Percentiles rank a stretch among this genome's conserved stretches.
These are phyloP conservation scores for Chamaenerion angustifolium DNA, from an alignment of 345 rosid genomes.

Conservation along the genomic window DNA sequence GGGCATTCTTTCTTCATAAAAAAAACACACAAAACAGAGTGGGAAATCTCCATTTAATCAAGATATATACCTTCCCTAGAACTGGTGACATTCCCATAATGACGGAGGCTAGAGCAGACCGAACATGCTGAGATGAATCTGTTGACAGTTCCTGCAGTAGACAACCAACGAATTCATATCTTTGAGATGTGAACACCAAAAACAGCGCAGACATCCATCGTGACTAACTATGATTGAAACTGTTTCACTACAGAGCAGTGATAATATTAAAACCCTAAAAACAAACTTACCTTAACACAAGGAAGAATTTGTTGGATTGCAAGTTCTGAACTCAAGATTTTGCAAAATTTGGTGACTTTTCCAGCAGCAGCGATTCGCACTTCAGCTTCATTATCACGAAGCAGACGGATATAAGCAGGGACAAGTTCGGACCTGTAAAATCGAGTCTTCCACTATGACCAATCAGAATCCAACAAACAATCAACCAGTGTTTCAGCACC, in stretches of 20 bases:
- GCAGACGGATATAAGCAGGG: slow-evolving; percentile 87
- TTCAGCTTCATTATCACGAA: slow-evolving; percentile 97
- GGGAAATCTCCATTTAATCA: no score
- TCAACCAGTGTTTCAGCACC: no score
- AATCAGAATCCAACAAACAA: not conserved
- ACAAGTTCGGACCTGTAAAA: slow-evolving; percentile 61
- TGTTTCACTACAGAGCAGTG: not conserved
- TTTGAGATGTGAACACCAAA: no score
- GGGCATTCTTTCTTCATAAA: no score
- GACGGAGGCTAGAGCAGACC: slow-evolving; percentile 94
- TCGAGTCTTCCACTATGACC: not conserved
- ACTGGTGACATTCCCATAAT: slow-evolving; percentile 99
- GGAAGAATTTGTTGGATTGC: slow-evolving; percentile 77
- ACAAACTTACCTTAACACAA: slow-evolving; percentile 56
- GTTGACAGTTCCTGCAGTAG: slow-evolving; percentile 68
- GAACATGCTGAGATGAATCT: slow-evolving; percentile 96
- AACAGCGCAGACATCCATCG: not conserved
- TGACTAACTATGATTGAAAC: not conserved
- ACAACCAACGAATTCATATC: not conserved
- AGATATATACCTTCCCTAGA: slow-evolving; percentile 31
- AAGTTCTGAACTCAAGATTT: slow-evolving; percentile 76
- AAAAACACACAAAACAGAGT: no score
- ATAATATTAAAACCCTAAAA: not conserved
- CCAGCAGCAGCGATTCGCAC: slow-evolving; percentile 98
- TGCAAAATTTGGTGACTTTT: slow-evolving; percentile 85